Percentiles rank a stretch among this genome's conserved stretches.
phyloP scores from a whole-genome alignment of 1,284 basidiomycete genomes.

The Puccinia triticina region DNA sequence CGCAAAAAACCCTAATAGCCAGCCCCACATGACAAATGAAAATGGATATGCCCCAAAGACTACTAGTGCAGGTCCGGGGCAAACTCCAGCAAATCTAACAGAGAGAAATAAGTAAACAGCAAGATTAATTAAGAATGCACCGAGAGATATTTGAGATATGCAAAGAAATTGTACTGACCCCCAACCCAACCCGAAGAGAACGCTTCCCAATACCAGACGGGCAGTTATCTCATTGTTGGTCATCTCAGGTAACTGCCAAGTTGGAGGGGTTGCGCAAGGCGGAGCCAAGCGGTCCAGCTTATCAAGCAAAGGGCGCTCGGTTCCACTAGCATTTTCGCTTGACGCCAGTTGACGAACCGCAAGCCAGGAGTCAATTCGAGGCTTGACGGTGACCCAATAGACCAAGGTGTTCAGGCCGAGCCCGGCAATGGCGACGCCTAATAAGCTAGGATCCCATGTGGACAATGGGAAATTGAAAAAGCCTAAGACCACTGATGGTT shows the following conservation, averaged over 20 bases:
- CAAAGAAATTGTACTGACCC: conserved; percentile 13
- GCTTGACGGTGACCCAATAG: not conserved
- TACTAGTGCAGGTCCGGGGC: conserved; percentile 39
- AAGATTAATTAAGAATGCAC: not conserved
- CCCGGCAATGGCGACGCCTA: conserved; percentile 39
- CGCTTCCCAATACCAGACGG: conserved; percentile 28
- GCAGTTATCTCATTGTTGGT: conserved; percentile 25
- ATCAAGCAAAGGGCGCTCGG: not conserved
- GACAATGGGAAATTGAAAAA: conserved; percentile 38
- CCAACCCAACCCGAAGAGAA: conserved; percentile 44
- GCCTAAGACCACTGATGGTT: conserved; percentile 35
- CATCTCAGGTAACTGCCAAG: conserved; percentile 43
- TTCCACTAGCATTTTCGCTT: not conserved
- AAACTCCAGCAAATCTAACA: conserved; percentile 33
- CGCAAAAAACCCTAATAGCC: conserved; percentile 27
- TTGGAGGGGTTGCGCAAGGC: not conserved
- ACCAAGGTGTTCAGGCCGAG: conserved; percentile 31
- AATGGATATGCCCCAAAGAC: conserved; percentile 39
- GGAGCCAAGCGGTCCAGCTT: conserved; percentile 14
- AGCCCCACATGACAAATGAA: conserved; percentile 36
- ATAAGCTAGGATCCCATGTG: conserved; percentile 39
- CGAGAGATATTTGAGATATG: not conserved
- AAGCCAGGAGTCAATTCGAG: conserved; percentile 21
- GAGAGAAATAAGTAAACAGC: not conserved
- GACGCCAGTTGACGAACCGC: not conserved